Conservation (phyloP, 2,329 filamentous ascomycete species). For the Sarocladium strictum region DNA sequence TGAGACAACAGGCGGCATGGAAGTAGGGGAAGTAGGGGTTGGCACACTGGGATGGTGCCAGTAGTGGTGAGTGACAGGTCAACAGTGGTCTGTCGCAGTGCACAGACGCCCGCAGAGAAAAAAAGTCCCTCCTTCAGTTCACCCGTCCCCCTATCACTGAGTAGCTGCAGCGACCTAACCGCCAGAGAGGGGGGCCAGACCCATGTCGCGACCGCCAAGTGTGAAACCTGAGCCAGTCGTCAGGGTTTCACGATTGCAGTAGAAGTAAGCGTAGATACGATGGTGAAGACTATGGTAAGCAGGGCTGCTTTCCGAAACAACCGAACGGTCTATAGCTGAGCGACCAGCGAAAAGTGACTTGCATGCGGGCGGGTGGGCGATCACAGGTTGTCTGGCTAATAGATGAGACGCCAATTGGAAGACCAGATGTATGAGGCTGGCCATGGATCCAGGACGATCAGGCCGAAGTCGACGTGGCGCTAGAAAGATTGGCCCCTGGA, state of each 20-base stretch:
- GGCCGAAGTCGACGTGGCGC: background rate
- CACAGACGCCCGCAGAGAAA: no score
- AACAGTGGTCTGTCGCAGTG: no score
- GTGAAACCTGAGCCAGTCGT: conserved; percentile 6
- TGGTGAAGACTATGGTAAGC: background rate
- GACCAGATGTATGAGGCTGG: no score
- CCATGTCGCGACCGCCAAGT: background rate
- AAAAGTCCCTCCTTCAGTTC: background rate
- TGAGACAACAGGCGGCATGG: conserved; percentile 6
- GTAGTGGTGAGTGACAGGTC: background rate
- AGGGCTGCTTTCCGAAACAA: conserved; percentile 3
- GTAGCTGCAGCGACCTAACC: background rate
- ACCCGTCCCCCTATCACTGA: background rate
- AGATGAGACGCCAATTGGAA: background rate
- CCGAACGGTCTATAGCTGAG: conserved; percentile 5
- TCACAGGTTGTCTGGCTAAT: background rate
- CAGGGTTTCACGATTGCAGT: background rate
- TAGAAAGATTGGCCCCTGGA: no score
- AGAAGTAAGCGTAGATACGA: background rate
- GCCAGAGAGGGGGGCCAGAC: background rate
- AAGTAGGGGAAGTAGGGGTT: background rate
- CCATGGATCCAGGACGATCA: background rate
- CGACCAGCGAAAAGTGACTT: background rate
- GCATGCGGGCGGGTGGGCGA: background rate
- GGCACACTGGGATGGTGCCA: background rate